Evolutionary conservation across 495 filamentous ascomycete species (phyloP), one percentile per base, ranked within the genome.

Genomic region (Tuber magnatum): DNA sequence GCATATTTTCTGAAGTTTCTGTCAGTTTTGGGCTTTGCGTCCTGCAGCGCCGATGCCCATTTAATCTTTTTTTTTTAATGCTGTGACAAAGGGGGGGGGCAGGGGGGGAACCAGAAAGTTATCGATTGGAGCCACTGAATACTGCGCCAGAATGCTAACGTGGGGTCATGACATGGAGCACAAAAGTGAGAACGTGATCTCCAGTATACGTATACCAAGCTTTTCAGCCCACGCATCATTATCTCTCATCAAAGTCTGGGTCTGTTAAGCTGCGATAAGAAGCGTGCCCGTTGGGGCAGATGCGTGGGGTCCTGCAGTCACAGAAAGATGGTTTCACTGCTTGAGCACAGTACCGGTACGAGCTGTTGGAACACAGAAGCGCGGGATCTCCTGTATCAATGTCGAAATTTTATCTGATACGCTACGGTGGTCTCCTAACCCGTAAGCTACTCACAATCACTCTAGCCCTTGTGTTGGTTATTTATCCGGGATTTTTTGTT

Each of bases 101-200:
- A n/a, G n/a, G 56, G 28, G 16, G 16, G 6, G 5, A 2, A 7
- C 4, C 14, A 18, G 4, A 35, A 35, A 35, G 28, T 20, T 65
- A 65, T 65, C 56, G 28, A 65, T 65, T 65, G 56, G 56, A 65
- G 56, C 56, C 56, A 65, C 56, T 65, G 28, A 65, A 65, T 35
- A 65, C 56, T 65, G 56, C 56, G 14, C 56, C 4, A 3, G 6
- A 65, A 65, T 35, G 56, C 28, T 7, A 65, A 65, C 56, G 56
- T 65, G 56, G 56, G 56, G 56, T 65, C 56, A 65, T 35, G 56
- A 35, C 56, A 65, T 35, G 56, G 56, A 28, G 56, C 28, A 65
- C 56, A 28, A 32, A 35, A 65, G 56, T 32, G 56, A 32, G 56
- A 65, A 35, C 28, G 56, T 65, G 56, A 65, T 35, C 28, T 35